Base-by-base conservation (phyloP, 352 stramenopile genomes). In the Globisporangium acanthophoron region DNA sequence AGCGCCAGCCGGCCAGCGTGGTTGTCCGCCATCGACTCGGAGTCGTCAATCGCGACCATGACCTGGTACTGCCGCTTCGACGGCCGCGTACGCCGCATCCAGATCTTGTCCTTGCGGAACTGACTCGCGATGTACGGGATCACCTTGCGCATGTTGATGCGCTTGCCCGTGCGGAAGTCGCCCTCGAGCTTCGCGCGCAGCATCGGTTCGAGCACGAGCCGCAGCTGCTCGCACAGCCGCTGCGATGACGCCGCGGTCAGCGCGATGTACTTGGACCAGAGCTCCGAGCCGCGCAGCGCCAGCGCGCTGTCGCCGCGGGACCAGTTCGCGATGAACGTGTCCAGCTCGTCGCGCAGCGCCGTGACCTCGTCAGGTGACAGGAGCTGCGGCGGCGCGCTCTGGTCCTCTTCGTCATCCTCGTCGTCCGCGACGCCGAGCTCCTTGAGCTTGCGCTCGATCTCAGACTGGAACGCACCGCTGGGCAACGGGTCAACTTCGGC, bases 21-120 rank as follows among this genome's bases (percentile, higher is more conserved):
- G 66, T 96, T 98, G 70, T 99, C 97, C 24, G 88, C 82, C 98
- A 99, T 99, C 20, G 96, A 99, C 74, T 98, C 91, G 6, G 97
- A 99, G 77, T 99, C 94, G 74, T 99, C 98, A 46, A 99, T 98
- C 4, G 96, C 97, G 39, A 99, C 74, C 74, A 99, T 92, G 15
- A 99, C 91, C 69, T 99, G 91, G 73, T 99, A 99, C 65, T 98
- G 90, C 31, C 97, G 82, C 71, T 99, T 99, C 5, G 90, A 97
- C 31, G 97, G 97, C 60, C 99, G 98, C 31, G 97, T 99, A 44
- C 98, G 85, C 31, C 97, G 85, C 55, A 99, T 82, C 97, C 97
- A 99, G 66, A 99, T 99, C 73, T 99, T 99, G 77, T 99, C 98
- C 72, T 99, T 99, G 33, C 97, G 85, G 76, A 99, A 99, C 61